Evolutionary conservation across 768 basidiomycete species (phyloP).

Genomic region (Suillus luteus): DNA sequence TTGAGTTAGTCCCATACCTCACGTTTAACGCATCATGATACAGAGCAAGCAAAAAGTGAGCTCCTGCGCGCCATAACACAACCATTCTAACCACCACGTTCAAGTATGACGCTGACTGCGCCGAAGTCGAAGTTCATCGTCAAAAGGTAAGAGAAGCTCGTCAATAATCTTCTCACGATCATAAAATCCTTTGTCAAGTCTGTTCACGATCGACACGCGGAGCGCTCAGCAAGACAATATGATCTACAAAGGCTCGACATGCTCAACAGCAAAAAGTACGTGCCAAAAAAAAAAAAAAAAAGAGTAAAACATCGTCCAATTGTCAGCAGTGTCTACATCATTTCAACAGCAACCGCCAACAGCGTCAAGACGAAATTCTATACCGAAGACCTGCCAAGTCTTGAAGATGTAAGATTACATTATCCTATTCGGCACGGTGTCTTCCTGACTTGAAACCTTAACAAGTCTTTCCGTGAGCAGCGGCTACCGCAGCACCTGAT

Average conservation of each 20-base stretch:
- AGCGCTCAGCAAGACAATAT: slow-evolving; percentile 69
- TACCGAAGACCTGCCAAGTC: slow-evolving; percentile 59
- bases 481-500: slow-evolving; percentile 1
- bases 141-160: slow-evolving; percentile 56
- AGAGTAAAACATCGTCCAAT: slow-evolving; percentile 5
- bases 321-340: slow-evolving; percentile 47
- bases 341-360: slow-evolving; percentile 72
- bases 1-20: slow-evolving; percentile 2
- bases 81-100: slow-evolving; percentile 9
- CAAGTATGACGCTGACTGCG: slow-evolving; percentile 81
- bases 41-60: slow-evolving; percentile 37
- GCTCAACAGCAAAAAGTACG: slow-evolving; percentile 80
- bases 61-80: slow-evolving; percentile 8
- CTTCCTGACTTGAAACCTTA: slow-evolving; percentile 12
- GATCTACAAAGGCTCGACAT: slow-evolving; percentile 79
- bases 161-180: not conserved
- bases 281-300: not conserved
- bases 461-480: slow-evolving; percentile 67
- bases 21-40: slow-evolving; percentile 1
- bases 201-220: slow-evolving; percentile 72
- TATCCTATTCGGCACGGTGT: slow-evolving; percentile 13
- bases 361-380: slow-evolving; percentile 71
- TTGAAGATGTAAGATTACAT: slow-evolving; percentile 61
- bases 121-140: slow-evolving; percentile 67
- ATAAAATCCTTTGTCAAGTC: not conserved